Evolutionary conservation across 257 asterid genomes (phyloP).

Genomic region (Solanum acaule): DNA sequence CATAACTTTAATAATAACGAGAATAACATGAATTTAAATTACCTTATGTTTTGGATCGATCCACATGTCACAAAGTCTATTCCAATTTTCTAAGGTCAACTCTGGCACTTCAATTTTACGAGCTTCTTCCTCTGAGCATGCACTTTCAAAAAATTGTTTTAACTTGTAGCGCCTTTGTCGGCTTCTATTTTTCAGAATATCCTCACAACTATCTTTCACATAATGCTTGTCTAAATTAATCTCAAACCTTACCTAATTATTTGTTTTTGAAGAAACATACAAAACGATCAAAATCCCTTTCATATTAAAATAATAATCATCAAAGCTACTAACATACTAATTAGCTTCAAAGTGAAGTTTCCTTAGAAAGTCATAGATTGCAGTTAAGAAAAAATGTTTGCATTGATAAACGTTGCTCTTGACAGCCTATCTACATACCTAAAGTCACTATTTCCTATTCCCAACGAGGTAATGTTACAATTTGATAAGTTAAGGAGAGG

Average conservation of each 20-base stretch:
- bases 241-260: background rate
- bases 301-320: background rate
- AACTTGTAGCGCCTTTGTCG: background rate
- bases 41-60: too few relatives aligned
- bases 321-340: background rate
- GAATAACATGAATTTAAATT: too few relatives aligned
- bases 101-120: background rate
- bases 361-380: background rate
- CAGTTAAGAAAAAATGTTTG: too few relatives aligned
- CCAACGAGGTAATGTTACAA: too few relatives aligned
- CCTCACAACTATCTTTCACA: background rate
- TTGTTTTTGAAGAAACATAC: background rate
- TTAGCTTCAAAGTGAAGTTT: conserved; percentile 3
- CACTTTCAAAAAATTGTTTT: background rate
- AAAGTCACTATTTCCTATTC: too few relatives aligned
- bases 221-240: background rate
- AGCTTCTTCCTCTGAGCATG: background rate
- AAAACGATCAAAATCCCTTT: background rate
- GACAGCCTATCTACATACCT: too few relatives aligned
- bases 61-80: too few relatives aligned
- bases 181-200: background rate
- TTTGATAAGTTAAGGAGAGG: too few relatives aligned
- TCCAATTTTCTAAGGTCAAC: too few relatives aligned
- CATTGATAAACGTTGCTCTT: too few relatives aligned
- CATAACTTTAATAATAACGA: too few relatives aligned